Evolutionary conservation across 768 basidiomycete species (phyloP), one percentile per base, ranked within the genome.

Genomic region (Neoboletus brunneissimus): DNA sequence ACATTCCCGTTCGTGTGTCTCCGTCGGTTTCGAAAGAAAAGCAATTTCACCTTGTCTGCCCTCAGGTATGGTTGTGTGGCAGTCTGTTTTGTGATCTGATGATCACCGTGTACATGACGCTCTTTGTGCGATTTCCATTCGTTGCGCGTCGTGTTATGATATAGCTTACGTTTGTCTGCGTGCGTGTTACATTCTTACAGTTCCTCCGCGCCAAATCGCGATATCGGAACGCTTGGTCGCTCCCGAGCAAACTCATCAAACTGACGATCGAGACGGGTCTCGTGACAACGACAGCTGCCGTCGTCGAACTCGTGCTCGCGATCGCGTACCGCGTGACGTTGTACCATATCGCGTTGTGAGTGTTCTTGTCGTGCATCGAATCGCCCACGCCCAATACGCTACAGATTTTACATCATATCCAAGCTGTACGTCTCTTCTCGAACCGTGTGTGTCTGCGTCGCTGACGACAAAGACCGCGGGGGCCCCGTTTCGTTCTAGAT

Each of bases 201-300:
- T 18, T 61, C 29, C 32, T 61, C 20, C 16, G 35, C 3, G 12
- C 48, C 35, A 51, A 55, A 47, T 35, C 58, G 16, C 20, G n/a
- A 18, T 38, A 51, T n/a, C 38, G 13, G 18, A 31, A 16, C 20
- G 48, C 48, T 15, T 35, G 32, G 23, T 57, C 47, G 8, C n/a
- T 54, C n/a, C 20, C 25, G 10, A 20, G 16, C 23, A 44, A 55
- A 16, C 23, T 60, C 27, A 16, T 53, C 23, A 56, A 29, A 48
- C 20, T 49, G 31, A 62, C 55, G n/a, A 46, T 61, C 42, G 61
- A 57, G 32, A 62, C 55, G 18, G 55, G 51, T 29, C 48, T 57
- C n/a, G 23, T 62, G 12, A 62, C 61, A 1, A 58, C 43, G 25
- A 53, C 48, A 18, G 60, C 60, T 13, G 51, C 35, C 27, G 11